Conservation (phyloP, 306 rosid genomes). For the Pterocarpus santalinus region DNA sequence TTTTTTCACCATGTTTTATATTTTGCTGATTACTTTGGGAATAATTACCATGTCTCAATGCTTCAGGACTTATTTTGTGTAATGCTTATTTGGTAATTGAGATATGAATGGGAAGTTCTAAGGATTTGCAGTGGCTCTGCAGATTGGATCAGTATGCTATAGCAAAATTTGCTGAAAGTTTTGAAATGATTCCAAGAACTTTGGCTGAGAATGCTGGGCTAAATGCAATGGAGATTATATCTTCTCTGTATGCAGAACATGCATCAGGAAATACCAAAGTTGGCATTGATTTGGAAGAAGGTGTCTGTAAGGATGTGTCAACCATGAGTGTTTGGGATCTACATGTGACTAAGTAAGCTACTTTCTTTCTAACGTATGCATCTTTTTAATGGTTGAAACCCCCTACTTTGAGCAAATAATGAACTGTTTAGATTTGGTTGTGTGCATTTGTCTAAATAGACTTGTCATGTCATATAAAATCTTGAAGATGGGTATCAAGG, state of each 20-base stretch:
- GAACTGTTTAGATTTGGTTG: neutral
- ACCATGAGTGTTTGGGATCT: conserved; percentile 82
- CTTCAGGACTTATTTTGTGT: neutral
- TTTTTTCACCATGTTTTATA: neutral
- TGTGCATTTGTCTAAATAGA: neutral
- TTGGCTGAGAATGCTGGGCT: conserved; percentile 97
- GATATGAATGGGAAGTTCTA: conserved; percentile 33
- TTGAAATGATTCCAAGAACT: conserved; percentile 94
- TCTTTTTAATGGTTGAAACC: conserved; percentile 18
- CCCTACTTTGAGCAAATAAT: neutral
- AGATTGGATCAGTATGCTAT: conserved; percentile 99
- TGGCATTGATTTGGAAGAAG: conserved; percentile 90
- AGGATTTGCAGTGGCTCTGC: conserved; percentile 52
- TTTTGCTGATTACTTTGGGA: conserved; percentile 29
- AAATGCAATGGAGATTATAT: conserved; percentile 95
- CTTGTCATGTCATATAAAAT: neutral
- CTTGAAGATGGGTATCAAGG: neutral
- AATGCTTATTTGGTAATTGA: conserved; percentile 20
- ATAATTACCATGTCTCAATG: neutral
- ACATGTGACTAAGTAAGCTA: conserved; percentile 80
- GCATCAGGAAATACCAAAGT: conserved; percentile 91
- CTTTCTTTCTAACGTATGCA: conserved; percentile 32
- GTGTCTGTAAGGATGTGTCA: conserved; percentile 82
- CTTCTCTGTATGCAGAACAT: conserved; percentile 96
- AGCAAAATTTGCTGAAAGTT: conserved; percentile 95